Base-by-base conservation (phyloP, 495 filamentous ascomycete species). In the Penicillium bialowiezense region DNA sequence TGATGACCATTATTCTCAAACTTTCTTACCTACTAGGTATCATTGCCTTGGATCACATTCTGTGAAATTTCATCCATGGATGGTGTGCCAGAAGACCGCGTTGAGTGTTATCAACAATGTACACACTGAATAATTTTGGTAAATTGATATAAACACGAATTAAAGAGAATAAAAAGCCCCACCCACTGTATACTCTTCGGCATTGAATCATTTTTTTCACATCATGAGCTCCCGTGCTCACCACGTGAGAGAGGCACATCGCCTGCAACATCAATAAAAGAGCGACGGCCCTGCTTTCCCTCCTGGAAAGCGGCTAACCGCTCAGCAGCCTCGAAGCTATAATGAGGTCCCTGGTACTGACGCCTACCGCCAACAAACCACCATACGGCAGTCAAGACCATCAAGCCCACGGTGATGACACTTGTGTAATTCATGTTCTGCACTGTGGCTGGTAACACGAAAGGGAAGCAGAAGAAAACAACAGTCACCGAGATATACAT, bases 391-490 rank as follows among this genome's bases (percentile, higher is more conserved):
- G 65, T 60, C 18, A 76, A 54, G 0, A 70, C 53, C 7, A 80
- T 61, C 41, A 83, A 59, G 0, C 85, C 84, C 1, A 71, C 79
- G 10, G 77, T 73, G 31, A 87, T 84, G 0, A 86, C 77, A 50
- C 72, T 77, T 8, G 83, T 83, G 51, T 85, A 88, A 51, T 87
- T 88, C 85, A 88, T 88, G 12, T 72, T 76, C 17, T 73, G 62
- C n/a, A 63, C 71, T 0, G 70, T 73, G 0, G 71, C 76, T 0
- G 83, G 82, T 47, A 78, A 44, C 4, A 60, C 64, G 46, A 77
- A 78, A 3, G 83, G 87, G 65, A 90, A 89, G 58, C 85, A 89
- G 65, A 85, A 91, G 51, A 90, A 79, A 12, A 85, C 74, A 23
- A 84, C 74, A 55, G 87, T 90, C 2, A 83, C 64, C 1, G 72